Evolutionary conservation across 2,329 filamentous ascomycete genomes (phyloP), one percentile per base, ranked within the genome.

Genomic region (Cadophora gregata): DNA sequence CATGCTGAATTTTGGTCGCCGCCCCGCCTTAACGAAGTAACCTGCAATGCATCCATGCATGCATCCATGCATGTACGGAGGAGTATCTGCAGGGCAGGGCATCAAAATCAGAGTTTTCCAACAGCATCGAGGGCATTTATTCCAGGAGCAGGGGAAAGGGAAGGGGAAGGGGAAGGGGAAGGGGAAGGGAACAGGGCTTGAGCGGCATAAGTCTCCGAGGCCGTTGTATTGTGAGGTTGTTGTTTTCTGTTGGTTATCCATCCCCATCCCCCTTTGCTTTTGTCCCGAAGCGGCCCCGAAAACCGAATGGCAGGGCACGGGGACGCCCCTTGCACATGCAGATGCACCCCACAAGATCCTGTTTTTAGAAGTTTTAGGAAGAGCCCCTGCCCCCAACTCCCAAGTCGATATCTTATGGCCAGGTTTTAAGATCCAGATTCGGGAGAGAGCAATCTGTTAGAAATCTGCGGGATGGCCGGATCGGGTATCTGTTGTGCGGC

Each of bases 261-360:
- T 53, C 31, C 31, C 8, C n/a, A n/a, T n/a, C n/a, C n/a, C n/a
- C n/a, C n/a, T n/a, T n/a, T n/a, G n/a, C n/a, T n/a, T n/a, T n/a
- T n/a, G n/a, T n/a, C n/a, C n/a, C n/a, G n/a, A n/a, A n/a, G n/a
- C n/a, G n/a, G n/a, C n/a, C 48, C 50, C 50, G 50, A 53, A 31
- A 27, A 25, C 50, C 50, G 50, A 25, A n/a, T 19, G 24, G 9
- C 50, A 53, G 25, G 50, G 27, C 27, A 29, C n/a, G n/a, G 12
- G 38, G 38, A 16, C 38, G 38, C 14, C n/a, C n/a, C n/a, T n/a
- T n/a, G n/a, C n/a, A n/a, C 38, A 42, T 42, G 38, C 38, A 27
- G 14, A 53, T 53, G 50, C n/a, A 53, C 53, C 53, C 53, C 53
- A 56, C 53, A 56, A n/a, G 19, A 56, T 56, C 31, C 53, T 14